Percentiles rank a stretch among this genome's conserved stretches.
Evolutionary conservation across 2,329 filamentous ascomycete species (phyloP).

Genomic region (Aspergillus intermedius): DNA sequence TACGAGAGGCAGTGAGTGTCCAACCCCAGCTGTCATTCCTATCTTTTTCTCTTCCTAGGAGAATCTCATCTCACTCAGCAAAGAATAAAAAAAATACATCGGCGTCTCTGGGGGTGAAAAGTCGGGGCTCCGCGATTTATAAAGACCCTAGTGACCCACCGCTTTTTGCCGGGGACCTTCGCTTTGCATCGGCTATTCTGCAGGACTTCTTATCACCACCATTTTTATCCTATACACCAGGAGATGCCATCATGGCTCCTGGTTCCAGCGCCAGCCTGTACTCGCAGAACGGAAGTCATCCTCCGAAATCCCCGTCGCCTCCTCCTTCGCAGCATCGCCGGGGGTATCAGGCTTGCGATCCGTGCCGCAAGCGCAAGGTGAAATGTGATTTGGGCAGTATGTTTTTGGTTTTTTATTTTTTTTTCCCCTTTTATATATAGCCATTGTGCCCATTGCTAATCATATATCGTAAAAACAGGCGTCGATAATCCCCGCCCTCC

Average conservation of each 20-base stretch:
- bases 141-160: slow-evolving; percentile 22
- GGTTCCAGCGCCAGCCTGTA: slow-evolving; percentile 10
- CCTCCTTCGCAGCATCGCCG: slow-evolving; percentile 31
- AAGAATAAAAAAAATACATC: neutral
- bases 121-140: slow-evolving; percentile 13
- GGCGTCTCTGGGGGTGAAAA: neutral
- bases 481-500: slow-evolving; percentile 93
- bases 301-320: slow-evolving; percentile 27
- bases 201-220: slow-evolving; percentile 8
- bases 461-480: slow-evolving; percentile 21
- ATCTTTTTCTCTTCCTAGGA: neutral
- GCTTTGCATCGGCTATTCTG: slow-evolving; percentile 35
- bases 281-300: slow-evolving; percentile 11
- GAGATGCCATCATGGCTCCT: slow-evolving; percentile 14
- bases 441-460: neutral
- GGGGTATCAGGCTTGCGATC: slow-evolving; percentile 45
- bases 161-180: slow-evolving; percentile 28
- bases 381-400: slow-evolving; percentile 45
- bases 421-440: neutral
- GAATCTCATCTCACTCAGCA: neutral
- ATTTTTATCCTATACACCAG: slow-evolving; percentile 10
- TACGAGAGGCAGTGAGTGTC: neutral
- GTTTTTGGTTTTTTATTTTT: slow-evolving; percentile 8
- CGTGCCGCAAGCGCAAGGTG: slow-evolving; percentile 44
- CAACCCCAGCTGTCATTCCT: neutral